Base-by-base conservation (phyloP, 208 protist genomes). In the Trypanosoma vivax region DNA sequence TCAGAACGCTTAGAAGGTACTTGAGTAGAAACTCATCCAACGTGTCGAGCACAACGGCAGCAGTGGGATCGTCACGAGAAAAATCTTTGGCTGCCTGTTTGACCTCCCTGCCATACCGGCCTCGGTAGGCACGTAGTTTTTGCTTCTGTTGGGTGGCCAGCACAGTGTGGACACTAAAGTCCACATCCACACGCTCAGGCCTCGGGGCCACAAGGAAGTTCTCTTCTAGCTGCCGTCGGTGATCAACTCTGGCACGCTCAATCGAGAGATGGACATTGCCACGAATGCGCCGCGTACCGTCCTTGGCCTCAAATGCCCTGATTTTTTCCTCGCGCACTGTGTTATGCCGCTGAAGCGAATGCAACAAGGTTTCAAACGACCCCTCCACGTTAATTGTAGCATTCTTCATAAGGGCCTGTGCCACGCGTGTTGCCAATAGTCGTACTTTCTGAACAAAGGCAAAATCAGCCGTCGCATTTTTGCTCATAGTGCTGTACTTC, bases 1-100 rank as follows among this genome's bases (percentile, higher is more conserved):
- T 82, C 40, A 95, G 69, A 16, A 92, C 78, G 50, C 82, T 92
- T 16, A 90, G 63, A 9, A 95, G 65, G 53, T 80, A 90, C 51
- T 82, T 82, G 11, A 95, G 61, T 21, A 88, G 66, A 52, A 95
- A 95, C 63, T 95, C 88, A 54, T 95, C 88, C n/a, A 92, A 55
- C 9, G 88, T 89, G 60, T 95, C 88, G 2, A 95, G 76, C 40
- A 92, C 82, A 10, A 92, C 71, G 3, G 83, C 83, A 9, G 80
- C 81, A 31, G 78, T 74, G 14, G 81, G 77, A 60, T 91, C 87
- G 50, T 91, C 83, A 59, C 78, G 80, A 73, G 86, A 89, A 60
- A 95, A 92, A 67, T 83, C 74, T 51, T 86, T 82, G 1, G 83
- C 79, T 18, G 83, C 88, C 59, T 90, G 77, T 23, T 76, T 51